Percentiles rank a stretch among this genome's conserved stretches.
phyloP scores from a whole-genome alignment of 805 yeast genomes.

The Yamadazyma paraphyllophila region DNA sequence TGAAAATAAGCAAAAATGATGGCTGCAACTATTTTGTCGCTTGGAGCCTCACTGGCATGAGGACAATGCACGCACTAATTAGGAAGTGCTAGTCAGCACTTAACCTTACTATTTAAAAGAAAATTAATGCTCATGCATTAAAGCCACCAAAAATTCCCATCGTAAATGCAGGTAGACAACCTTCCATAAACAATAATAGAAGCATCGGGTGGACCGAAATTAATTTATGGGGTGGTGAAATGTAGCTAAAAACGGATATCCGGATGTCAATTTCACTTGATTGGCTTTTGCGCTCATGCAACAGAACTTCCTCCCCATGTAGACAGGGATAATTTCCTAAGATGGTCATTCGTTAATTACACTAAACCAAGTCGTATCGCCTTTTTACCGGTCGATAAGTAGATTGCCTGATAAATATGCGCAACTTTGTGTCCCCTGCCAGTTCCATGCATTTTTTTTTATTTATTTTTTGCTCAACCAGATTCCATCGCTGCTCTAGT shows the following conservation, averaged over 20 bases:
- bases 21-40: neutral
- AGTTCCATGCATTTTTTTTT: too few species aligned
- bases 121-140: neutral
- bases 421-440: too few species aligned
- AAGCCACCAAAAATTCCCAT: neutral
- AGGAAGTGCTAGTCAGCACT: neutral
- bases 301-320: neutral
- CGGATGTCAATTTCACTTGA: neutral
- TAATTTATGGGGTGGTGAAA: too few species aligned
- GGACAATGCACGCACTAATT: neutral
- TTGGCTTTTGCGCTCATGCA: neutral
- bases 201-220: neutral
- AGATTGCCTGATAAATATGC: too few species aligned
- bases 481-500: neutral
- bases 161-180: neutral
- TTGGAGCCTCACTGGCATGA: neutral
- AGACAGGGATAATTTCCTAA: neutral
- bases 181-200: neutral
- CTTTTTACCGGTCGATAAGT: too few species aligned
- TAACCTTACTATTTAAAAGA: neutral
- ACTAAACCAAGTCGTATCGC: too few species aligned
- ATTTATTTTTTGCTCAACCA: too few species aligned
- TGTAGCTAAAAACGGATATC: too few species aligned
- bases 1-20: neutral
- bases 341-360: neutral